Evolutionary conservation across 495 filamentous ascomycete genomes (phyloP).

Genomic region (Daldinia concentrica): DNA sequence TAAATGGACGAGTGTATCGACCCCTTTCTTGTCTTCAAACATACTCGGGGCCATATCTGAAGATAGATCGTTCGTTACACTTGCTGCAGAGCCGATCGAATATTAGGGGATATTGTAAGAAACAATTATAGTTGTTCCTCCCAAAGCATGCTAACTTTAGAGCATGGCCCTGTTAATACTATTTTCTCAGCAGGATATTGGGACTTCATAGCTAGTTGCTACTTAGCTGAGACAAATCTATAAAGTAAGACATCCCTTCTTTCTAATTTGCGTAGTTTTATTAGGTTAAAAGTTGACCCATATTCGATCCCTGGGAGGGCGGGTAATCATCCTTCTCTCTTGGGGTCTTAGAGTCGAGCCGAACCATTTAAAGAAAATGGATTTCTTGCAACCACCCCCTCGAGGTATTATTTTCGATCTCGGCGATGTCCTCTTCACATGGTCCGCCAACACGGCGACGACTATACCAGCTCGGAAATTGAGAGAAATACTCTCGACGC

Average conservation of each 20-base stretch:
- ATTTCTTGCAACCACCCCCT: not conserved
- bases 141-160: not conserved
- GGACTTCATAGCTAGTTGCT: not conserved
- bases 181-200: not conserved
- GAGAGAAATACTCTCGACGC: conserved; percentile 17
- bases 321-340: not conserved
- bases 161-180: not conserved
- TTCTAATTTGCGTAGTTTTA: not conserved
- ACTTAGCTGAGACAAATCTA: not conserved
- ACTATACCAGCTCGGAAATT: conserved; percentile 6
- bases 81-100: not conserved
- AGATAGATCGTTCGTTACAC: no score
- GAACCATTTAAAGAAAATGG: not conserved
- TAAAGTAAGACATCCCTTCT: not conserved
- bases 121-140: not conserved
- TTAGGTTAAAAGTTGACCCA: not conserved
- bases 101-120: not conserved
- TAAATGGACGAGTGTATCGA: no score
- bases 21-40: no score
- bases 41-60: no score
- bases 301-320: not conserved
- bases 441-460: not conserved
- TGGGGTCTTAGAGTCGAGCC: not conserved
- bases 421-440: not conserved
- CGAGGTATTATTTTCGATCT: not conserved